A percentile compares a stretch with the other conserved stretches of the same genome.
phyloP scores from a whole-genome alignment of 768 basidiomycete genomes.

The Russula olivacea region DNA sequence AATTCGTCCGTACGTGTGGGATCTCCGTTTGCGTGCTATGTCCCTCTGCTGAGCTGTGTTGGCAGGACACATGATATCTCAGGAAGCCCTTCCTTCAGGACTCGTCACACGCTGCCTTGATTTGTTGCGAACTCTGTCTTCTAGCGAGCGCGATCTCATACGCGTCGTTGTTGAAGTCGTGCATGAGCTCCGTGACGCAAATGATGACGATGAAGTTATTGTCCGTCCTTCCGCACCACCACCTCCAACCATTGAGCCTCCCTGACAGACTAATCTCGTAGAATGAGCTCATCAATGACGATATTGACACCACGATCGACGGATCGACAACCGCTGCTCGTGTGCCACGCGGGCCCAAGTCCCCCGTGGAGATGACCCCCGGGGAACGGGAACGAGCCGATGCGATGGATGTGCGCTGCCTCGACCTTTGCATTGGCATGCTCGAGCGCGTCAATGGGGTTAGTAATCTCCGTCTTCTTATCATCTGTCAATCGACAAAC shows the following conservation, averaged over 20 bases:
- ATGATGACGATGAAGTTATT: conserved; percentile 36
- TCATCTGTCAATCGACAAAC: neutral
- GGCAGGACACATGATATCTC: conserved; percentile 74
- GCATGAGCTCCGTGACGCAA: conserved; percentile 64
- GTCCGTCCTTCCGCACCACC: conserved; percentile 9
- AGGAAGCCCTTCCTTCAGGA: conserved; percentile 59
- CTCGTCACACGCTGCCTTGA: conserved; percentile 77
- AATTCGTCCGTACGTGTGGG: conserved; percentile 63
- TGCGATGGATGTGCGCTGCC: conserved; percentile 64
- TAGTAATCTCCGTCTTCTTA: conserved; percentile 29
- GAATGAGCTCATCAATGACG: conserved; percentile 30
- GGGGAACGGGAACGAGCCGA: conserved; percentile 57
- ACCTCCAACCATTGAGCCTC: neutral
- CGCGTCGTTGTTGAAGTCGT: conserved; percentile 85
- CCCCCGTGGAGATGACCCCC: conserved; percentile 42
- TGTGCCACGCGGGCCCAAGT: conserved; percentile 31
- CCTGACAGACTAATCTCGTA: conserved; percentile 10
- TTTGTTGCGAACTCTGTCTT: conserved; percentile 64
- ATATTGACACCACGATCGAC: conserved; percentile 34
- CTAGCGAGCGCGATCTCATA: conserved; percentile 78
- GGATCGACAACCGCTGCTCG: conserved; percentile 28
- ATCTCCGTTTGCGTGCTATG: neutral
- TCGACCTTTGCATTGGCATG: conserved; percentile 74
- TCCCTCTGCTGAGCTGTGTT: conserved; percentile 7
- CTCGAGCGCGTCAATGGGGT: conserved; percentile 84